Evolutionary conservation across 148 eudicot genomes (phyloP), one percentile per base, ranked within the genome.

Genomic region (Nepenthes mirabilis): DNA sequence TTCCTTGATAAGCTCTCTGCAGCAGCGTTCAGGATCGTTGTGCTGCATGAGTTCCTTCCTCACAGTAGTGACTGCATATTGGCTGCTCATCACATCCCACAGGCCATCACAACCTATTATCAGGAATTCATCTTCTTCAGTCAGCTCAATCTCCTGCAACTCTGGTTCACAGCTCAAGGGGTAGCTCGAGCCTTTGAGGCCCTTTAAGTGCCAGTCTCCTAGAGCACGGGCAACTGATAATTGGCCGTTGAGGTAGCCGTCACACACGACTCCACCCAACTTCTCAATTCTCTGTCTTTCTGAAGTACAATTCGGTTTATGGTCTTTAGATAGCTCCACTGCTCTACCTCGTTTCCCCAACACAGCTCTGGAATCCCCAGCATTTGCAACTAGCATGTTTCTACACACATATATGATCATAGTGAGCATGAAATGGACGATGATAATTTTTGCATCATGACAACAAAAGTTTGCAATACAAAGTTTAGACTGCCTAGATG

Each of bases 191-290:
- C 68, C 68, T 14, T 65, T 65, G 53, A 60, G 61, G 2, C 68
- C 68, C 68, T 65, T 65, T 33, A 65, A 36, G 68, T 65, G 68
- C 68, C 68, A 65, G 45, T 65, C 68, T 37, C 68, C 68, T 13
- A 65, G 68, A 57, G 68, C 68, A 3, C 68, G 60, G 12, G 68
- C 68, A 9, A 65, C 68, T 47, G 68, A 65, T 49, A 65, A 36
- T 48, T 65, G 68, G 48, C 68, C 68, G 35, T 65, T 56, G 40
- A 65, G 52, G 54, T 65, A 65, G 33, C 68, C 68, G 14, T 65
- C 68, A 49, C 53, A 65, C 2, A 65, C 68, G 1, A 56, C 60
- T 7, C 68, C 68, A 6, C 68, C 68, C 68, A 65, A 43, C 52
- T 65, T 65, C 60, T 65, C 68, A 2, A 65, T 65, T 36, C 68